These are phyloP conservation scores for Aspergillus proliferans DNA, from an alignment of 2,329 filamentous ascomycete species.

Conservation along the genomic window DNA sequence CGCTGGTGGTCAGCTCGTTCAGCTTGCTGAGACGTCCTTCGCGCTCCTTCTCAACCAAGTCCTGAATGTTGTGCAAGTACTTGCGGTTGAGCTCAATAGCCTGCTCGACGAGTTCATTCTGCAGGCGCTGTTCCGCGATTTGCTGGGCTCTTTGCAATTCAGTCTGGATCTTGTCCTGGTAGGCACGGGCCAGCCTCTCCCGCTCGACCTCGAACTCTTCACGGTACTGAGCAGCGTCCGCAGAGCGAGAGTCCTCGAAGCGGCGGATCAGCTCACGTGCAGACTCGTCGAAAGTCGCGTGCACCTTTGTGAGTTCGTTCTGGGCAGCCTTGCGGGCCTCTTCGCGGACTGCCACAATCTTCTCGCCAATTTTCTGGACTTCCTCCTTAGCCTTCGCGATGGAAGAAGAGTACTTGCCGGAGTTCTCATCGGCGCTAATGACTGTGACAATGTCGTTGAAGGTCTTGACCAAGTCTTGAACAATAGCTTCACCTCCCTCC, in stretches of 20 bases:
- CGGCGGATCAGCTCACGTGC: constrained; percentile 81
- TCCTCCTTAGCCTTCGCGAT: constrained; percentile 82
- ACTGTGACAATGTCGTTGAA: constrained; percentile 94
- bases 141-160: constrained; percentile 74
- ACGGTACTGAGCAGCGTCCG: constrained; percentile 76
- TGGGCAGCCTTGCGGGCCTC: constrained; percentile 66
- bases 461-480: constrained; percentile 90
- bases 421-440: constrained; percentile 78
- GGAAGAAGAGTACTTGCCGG: constrained; percentile 68
- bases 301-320: constrained; percentile 62
- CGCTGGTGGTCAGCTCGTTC: constrained; percentile 67
- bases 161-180: constrained; percentile 71
- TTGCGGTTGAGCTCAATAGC: constrained; percentile 80
- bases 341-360: constrained; percentile 68
- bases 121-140: constrained; percentile 72
- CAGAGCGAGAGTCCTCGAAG: constrained; percentile 75
- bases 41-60: constrained; percentile 82
- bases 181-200: constrained; percentile 67
- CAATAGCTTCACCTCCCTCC: constrained; percentile 74
- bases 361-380: constrained; percentile 67
- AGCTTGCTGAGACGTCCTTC: constrained; percentile 81
- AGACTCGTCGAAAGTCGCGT: constrained; percentile 76
- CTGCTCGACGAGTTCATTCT: constrained; percentile 85
- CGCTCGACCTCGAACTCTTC: constrained; percentile 86
- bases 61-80: constrained; percentile 71